These are phyloP conservation scores for Cordyceps farinosa DNA, from an alignment of 2,329 filamentous ascomycete species.

Conservation along the genomic window DNA sequence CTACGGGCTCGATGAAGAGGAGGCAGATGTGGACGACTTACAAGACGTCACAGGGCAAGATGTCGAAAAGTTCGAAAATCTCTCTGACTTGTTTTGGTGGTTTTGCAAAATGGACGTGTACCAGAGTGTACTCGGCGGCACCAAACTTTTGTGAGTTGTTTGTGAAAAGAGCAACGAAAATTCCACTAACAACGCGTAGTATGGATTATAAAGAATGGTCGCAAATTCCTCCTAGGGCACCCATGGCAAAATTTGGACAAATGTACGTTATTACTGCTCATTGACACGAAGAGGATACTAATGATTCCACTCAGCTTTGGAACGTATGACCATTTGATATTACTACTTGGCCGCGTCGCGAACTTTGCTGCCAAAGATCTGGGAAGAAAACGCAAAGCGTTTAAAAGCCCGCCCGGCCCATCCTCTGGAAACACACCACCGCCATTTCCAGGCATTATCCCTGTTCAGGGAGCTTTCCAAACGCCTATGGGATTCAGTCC, in stretches of 20 bases:
- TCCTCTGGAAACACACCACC: slow-evolving; percentile 32
- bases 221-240: slow-evolving; percentile 82
- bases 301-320: slow-evolving; percentile 60
- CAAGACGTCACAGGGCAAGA: slow-evolving; percentile 52
- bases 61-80: slow-evolving; percentile 73
- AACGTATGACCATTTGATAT: slow-evolving; percentile 80
- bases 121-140: slow-evolving; percentile 84
- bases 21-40: slow-evolving; percentile 25
- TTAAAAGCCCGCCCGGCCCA: slow-evolving; percentile 26
- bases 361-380: slow-evolving; percentile 77
- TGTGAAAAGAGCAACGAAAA: background rate
- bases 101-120: slow-evolving; percentile 92
- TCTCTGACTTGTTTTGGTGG: slow-evolving; percentile 93
- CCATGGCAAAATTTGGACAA: slow-evolving; percentile 71
- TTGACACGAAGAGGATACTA: background rate
- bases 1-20: slow-evolving; percentile 33
- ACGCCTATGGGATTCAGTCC: slow-evolving; percentile 55
- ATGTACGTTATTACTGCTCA: slow-evolving; percentile 46
- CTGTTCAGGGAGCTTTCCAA: slow-evolving; percentile 46
- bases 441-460: slow-evolving; percentile 54
- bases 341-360: slow-evolving; percentile 75
- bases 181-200: slow-evolving; percentile 39
- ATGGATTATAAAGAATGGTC: slow-evolving; percentile 78
- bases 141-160: slow-evolving; percentile 71
- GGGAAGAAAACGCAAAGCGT: slow-evolving; percentile 68